Percentiles rank a stretch among this genome's conserved stretches.
These are phyloP conservation scores for Globisporangium yorkense DNA, from an alignment of 352 stramenopile species.

Conservation along the genomic window DNA sequence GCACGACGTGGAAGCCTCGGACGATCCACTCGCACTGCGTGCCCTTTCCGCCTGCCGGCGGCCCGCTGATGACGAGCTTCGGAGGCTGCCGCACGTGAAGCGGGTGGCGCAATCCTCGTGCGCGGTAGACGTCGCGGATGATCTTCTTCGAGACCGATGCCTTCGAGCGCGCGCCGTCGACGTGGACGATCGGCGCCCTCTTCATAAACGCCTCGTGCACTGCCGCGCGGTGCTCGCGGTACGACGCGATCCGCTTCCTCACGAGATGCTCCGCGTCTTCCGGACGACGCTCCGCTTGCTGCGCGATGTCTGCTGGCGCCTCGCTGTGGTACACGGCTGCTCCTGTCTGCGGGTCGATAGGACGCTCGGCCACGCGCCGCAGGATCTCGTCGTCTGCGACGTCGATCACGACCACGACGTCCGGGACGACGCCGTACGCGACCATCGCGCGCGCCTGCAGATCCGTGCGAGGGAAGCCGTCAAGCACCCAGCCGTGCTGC, in stretches of 20 bases:
- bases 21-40: conserved; percentile 95
- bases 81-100: conserved; percentile 39
- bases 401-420: conserved; percentile 90
- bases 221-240: conserved; percentile 73
- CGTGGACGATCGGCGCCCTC: conserved; percentile 53
- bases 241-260: conserved; percentile 64
- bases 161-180: conserved; percentile 53
- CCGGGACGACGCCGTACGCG: conserved; percentile 61
- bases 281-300: conserved; percentile 56
- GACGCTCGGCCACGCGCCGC: conserved; percentile 61
- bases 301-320: conserved; percentile 36
- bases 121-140: conserved; percentile 42
- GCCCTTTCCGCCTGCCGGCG: conserved; percentile 93
- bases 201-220: conserved; percentile 77
- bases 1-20: conserved; percentile 88
- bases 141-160: conserved; percentile 37
- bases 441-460: conserved; percentile 88
- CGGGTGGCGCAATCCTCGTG: conserved; percentile 32
- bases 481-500: conserved; percentile 88
- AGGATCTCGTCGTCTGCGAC: conserved; percentile 89
- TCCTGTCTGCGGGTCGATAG: conserved; percentile 76
- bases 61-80: conserved; percentile 88
- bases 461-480: conserved; percentile 92
- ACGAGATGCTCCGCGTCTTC: conserved; percentile 86
- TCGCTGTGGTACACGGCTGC: conserved; percentile 50